Evolutionary conservation across 2,329 filamentous ascomycete genomes (phyloP), one percentile per base, ranked within the genome.

Genomic region (Aspergillus fumigatiaffinis): DNA sequence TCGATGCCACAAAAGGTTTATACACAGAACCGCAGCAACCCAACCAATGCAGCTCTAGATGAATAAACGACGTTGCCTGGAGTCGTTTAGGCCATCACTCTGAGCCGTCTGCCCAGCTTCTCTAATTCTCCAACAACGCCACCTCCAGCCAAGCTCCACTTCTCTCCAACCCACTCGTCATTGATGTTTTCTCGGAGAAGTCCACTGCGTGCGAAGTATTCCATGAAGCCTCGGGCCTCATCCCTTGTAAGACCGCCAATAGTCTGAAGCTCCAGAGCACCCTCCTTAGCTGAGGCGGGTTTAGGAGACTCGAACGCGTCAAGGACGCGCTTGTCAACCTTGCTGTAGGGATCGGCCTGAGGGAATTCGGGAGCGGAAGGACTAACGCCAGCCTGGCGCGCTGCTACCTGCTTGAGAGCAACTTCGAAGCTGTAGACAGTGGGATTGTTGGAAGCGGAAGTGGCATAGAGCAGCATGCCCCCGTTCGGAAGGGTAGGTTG

Each of bases 121-220:
- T 96, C 91, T 77, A 97, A 82, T 81, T 96, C 91, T 7, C 91
- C 92, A 49, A 96, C 81, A 52, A 93, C 84, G 17, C 92, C 92
- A 67, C 89, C 86, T 23, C 91, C 91, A 51, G 87, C 86, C 65
- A 97, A 71, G 51, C 86, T 87, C 92, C 92, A 96, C 77, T 91
- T 90, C 80, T 95, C 89, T 23, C 83, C 81, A 38, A 97, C 88
- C 60, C 83, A 81, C 61, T 79, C 79, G 69, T 92, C 87, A 67
- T 90, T 87, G 51, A 97, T 81, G 49, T 79, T 81, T 60, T 84
- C 80, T 62, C 89, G 84, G 69, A 96, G 72, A 71, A 96, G 80
- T 12, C 93, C 94, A 73, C 91, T 95, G 38, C 85, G 86, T 4
- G 91, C 92, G 81, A 93, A 97, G 77, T 97, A 97, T 78, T 97